phyloP scores from a whole-genome alignment of 2,329 filamentous ascomycete species.

The Exophiala bonariae region DNA sequence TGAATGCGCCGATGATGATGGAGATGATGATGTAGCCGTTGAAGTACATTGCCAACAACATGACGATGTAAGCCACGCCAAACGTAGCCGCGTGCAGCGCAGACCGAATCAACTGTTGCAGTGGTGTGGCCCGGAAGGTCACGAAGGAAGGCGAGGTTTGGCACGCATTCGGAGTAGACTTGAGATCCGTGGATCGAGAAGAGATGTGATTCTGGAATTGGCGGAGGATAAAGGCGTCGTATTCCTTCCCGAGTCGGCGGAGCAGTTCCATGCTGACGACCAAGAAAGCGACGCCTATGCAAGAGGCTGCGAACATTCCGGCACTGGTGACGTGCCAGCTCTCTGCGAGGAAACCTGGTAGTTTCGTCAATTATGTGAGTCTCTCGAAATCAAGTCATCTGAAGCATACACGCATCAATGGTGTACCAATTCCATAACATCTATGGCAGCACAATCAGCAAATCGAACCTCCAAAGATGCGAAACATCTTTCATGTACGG shows the following conservation, averaged over 20 bases:
- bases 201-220: constrained; percentile 22
- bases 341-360: constrained; percentile 64
- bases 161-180: not conserved
- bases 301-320: constrained; percentile 76
- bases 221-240: constrained; percentile 58
- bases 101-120: constrained; percentile 24
- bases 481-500: constrained; percentile 3
- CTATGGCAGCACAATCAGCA: constrained; percentile 4
- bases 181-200: constrained; percentile 2
- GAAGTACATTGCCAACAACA: constrained; percentile 67
- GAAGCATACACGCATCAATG: constrained; percentile 45
- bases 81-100: constrained; percentile 45
- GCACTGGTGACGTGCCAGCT: constrained; percentile 69
- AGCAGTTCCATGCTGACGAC: constrained; percentile 71
- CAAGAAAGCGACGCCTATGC: constrained; percentile 75
- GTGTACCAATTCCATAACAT: constrained; percentile 81
- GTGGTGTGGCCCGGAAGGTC: constrained; percentile 20
- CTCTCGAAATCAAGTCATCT: no score
- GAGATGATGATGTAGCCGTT: constrained; percentile 78
- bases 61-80: constrained; percentile 74
- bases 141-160: constrained; percentile 4
- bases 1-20: constrained; percentile 73
- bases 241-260: constrained; percentile 70
- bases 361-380: no score
- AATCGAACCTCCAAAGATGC: not conserved